These are phyloP conservation scores for Bremia lactucae DNA, from an alignment of 352 stramenopile species.

Conservation along the genomic window DNA sequence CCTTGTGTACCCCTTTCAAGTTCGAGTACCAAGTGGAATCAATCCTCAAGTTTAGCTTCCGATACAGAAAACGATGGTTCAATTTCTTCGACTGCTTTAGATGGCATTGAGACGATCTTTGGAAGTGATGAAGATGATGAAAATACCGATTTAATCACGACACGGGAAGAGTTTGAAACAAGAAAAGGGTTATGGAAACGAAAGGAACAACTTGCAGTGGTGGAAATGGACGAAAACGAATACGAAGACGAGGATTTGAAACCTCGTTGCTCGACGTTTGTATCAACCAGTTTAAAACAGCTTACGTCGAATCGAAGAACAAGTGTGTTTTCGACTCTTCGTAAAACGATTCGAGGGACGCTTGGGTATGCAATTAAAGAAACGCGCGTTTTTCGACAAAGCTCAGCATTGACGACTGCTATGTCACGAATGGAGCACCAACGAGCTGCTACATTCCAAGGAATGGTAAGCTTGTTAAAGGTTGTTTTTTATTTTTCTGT, in stretches of 20 bases:
- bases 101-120: slow-evolving; percentile 17
- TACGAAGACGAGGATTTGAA: slow-evolving; percentile 2
- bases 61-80: slow-evolving; percentile 31
- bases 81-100: slow-evolving; percentile 13
- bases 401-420: slow-evolving; percentile 13
- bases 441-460: background rate
- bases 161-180: slow-evolving; percentile 52
- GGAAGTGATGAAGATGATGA: slow-evolving; percentile 27
- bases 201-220: background rate
- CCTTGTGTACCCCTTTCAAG: slow-evolving; percentile 3
- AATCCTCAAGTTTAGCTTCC: slow-evolving; percentile 23
- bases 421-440: background rate
- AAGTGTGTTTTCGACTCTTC: slow-evolving; percentile 26
- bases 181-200: slow-evolving; percentile 13
- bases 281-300: slow-evolving; percentile 8
- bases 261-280: slow-evolving; percentile 15
- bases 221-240: slow-evolving; percentile 3
- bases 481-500: background rate
- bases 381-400: slow-evolving; percentile 16
- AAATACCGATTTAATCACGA: slow-evolving; percentile 22
- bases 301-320: slow-evolving; percentile 20
- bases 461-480: no score
- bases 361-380: slow-evolving; percentile 17
- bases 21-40: slow-evolving; percentile 13
- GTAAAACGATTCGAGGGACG: slow-evolving; percentile 32